Conservation (phyloP, 2,329 filamentous ascomycete genomes). For the Ascochyta pisi region DNA sequence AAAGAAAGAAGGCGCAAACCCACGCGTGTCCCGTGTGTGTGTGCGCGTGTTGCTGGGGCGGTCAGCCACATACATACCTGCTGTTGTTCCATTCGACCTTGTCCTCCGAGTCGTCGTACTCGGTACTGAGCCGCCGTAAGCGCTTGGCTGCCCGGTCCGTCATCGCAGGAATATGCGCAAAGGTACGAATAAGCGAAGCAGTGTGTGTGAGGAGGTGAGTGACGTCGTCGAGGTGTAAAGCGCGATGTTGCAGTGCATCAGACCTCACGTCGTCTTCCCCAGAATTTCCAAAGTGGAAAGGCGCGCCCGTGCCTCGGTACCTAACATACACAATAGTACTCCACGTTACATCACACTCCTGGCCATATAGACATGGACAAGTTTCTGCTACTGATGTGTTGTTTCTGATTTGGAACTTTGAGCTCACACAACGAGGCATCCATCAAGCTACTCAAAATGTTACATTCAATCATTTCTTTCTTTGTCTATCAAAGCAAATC, state of each 20-base stretch:
- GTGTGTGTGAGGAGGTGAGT: neutral
- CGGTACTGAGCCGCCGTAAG: constrained; percentile 50
- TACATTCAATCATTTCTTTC: too few species aligned
- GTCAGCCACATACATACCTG: constrained; percentile 45
- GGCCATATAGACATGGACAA: too few species aligned
- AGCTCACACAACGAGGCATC: too few species aligned
- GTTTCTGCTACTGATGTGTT: too few species aligned
- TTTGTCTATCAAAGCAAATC: too few species aligned
- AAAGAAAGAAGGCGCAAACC: constrained; percentile 14
- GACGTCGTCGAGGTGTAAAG: constrained; percentile 5
- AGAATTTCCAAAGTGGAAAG: constrained; percentile 14
- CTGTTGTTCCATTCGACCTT: constrained; percentile 31
- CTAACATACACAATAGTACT: too few species aligned
- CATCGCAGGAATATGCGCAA: constrained; percentile 24
- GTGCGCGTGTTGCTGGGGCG: constrained; percentile 13
- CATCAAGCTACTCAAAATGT: too few species aligned
- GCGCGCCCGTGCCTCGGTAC: constrained; percentile 15
- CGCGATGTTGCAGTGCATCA: constrained; percentile 12
- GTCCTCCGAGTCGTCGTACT: constrained; percentile 46
- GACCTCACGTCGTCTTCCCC: constrained; percentile 10
- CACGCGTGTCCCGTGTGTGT: constrained; percentile 10
- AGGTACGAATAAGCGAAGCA: neutral
- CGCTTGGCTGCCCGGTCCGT: constrained; percentile 47
- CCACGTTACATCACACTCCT: too few species aligned
- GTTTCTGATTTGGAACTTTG: too few species aligned